A percentile compares a stretch with the other conserved stretches of the same genome.
Conservation (phyloP, 805 yeast genomes). For the Ogataea haglerorum region DNA sequence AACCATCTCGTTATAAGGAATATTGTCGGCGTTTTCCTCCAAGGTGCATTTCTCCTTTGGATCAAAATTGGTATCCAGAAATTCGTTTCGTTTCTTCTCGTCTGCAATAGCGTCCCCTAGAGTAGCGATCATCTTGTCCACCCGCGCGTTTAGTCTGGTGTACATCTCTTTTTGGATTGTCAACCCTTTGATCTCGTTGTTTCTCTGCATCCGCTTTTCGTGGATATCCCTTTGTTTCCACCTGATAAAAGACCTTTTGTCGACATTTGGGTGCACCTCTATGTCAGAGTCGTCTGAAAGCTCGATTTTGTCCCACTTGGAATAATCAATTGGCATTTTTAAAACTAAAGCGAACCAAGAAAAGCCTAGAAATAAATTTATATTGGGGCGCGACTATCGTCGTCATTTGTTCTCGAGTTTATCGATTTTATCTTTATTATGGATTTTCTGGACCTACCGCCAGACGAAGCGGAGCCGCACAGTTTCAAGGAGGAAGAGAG, state of each 20-base stretch:
- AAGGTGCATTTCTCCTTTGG: slow-evolving; percentile 48
- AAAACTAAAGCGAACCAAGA: slow-evolving; percentile 1
- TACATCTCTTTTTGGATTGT: slow-evolving; percentile 82
- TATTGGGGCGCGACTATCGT: slow-evolving; percentile 1
- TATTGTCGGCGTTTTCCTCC: slow-evolving; percentile 39
- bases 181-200: slow-evolving; percentile 70
- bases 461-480: slow-evolving; percentile 10
- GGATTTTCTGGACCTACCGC: slow-evolving; percentile 9
- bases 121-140: slow-evolving; percentile 54
- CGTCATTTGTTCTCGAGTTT: neutral
- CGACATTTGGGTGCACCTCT: slow-evolving; percentile 98
- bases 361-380: slow-evolving; percentile 7
- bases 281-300: slow-evolving; percentile 94
- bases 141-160: slow-evolving; percentile 65
- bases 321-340: slow-evolving; percentile 68
- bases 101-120: slow-evolving; percentile 39
- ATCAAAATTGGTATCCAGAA: slow-evolving; percentile 53
- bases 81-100: slow-evolving; percentile 36
- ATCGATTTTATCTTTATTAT: neutral
- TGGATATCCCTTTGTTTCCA: slow-evolving; percentile 99
- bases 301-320: slow-evolving; percentile 97
- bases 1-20: slow-evolving; percentile 87
- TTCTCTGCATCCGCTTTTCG: slow-evolving; percentile 80
- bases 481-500: slow-evolving; percentile 2
- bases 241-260: slow-evolving; percentile 82